Base-by-base conservation (phyloP, 305 asterid species). In the Rubia tinctorum region DNA sequence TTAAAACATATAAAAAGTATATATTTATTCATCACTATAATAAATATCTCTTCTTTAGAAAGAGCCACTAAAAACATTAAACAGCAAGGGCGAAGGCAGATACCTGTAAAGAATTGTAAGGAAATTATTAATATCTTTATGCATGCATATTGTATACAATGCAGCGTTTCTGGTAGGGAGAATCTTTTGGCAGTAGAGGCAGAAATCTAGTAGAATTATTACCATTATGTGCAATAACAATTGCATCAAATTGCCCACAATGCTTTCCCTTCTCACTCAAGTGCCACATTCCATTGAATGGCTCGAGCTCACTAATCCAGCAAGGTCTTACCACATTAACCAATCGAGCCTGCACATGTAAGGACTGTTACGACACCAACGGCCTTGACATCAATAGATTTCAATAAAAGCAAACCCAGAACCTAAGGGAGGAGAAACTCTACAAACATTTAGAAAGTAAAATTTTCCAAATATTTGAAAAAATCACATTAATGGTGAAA, bases 201-300 rank as follows among this genome's bases (percentile, higher is more conserved):
- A 72, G 20, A 4, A 22, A 25, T 14, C 39, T 25, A 23, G 45
- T n/a, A 56, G 67, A 72, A 68, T 11, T 71, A 75, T 85, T 75
- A 90, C 98, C 98, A 76, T 94, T 94, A 82, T 94, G 99, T 80
- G 99, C 97, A 83, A 94, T 86, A 75, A 91, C 93, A 84, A 94
- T 84, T 65, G 89, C 97, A 80, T 91, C 99, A 76, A 94, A 94
- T 74, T 86, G 84, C 58, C 99, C 99, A 71, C 96, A 83, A 68
- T 88, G 84, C 82, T 88, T 90, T 64, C 93, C 95, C 8, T 93
- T 91, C 91, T 91, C 97, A 59, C 95, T 88, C 85, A 94, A 77
- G 88, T 90, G 85, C 98, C 98, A 94, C 80, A 81, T 86, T 77
- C 97, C 97, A 77, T 88, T 91, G 75, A 81, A 86, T 13, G 97